phyloP scores from a whole-genome alignment of 495 filamentous ascomycete genomes.

The Penicillium arizonense region DNA sequence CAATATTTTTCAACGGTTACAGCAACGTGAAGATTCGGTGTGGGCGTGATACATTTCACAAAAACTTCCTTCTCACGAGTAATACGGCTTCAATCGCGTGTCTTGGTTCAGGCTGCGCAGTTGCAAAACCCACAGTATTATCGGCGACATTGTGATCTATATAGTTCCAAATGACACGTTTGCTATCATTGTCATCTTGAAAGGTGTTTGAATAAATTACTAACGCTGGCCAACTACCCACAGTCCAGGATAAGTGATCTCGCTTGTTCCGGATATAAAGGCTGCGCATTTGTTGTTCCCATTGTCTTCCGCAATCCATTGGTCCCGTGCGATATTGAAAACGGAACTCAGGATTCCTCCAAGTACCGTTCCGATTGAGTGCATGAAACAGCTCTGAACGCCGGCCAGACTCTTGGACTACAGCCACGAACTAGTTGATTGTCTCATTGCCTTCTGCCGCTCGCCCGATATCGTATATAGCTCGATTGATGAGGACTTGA shows the following conservation, averaged over 20 bases:
- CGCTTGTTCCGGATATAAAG: constrained; percentile 2
- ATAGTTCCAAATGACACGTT: not conserved
- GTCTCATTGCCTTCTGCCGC: too few relatives aligned
- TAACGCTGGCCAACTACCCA: constrained; percentile 13
- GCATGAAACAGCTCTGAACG: too few relatives aligned
- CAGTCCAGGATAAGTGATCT: not conserved
- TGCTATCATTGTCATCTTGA: not conserved
- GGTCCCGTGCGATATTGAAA: constrained; percentile 3
- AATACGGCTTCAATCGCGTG: not conserved
- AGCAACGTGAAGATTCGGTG: too few relatives aligned
- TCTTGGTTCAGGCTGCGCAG: not conserved
- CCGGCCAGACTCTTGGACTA: too few relatives aligned
- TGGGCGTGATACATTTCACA: too few relatives aligned
- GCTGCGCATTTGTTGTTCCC: constrained; percentile 15
- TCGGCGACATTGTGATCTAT: constrained; percentile 11
- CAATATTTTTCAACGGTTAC: too few relatives aligned
- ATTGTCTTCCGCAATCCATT: constrained; percentile 8
- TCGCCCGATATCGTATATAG: too few relatives aligned
- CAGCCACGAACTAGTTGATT: too few relatives aligned
- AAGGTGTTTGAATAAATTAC: not conserved
- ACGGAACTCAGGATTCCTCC: not conserved
- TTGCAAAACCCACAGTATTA: constrained; percentile 9
- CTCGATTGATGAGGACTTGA: too few relatives aligned
- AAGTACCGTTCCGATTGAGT: too few relatives aligned
- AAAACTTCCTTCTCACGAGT: too few relatives aligned